Evolutionary conservation across 2,329 filamentous ascomycete species (phyloP).

Genomic region (Ceratocystis lukuohia): DNA sequence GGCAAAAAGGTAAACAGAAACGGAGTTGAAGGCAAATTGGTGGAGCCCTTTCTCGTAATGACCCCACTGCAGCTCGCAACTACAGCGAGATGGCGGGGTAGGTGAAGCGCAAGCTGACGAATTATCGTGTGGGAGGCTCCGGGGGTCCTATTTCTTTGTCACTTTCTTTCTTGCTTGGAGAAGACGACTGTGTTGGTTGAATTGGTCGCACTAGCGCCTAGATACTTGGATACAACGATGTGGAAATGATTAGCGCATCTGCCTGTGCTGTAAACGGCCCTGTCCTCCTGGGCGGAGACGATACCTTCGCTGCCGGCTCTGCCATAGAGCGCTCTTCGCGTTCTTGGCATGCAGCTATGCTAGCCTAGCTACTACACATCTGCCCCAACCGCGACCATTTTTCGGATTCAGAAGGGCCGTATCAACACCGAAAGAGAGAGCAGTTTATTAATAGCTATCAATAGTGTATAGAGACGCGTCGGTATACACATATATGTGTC

Average conservation of each 20-base stretch:
- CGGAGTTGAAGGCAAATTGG: not conserved
- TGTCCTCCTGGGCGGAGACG: not conserved
- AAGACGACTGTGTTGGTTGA: no score
- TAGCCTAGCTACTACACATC: not conserved
- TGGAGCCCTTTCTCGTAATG: not conserved
- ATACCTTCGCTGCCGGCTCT: not conserved
- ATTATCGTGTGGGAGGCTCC: not conserved
- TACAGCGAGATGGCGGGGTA: not conserved
- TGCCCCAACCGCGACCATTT: not conserved
- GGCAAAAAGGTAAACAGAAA: not conserved
- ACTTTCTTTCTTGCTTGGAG: no score
- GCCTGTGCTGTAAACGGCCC: not conserved
- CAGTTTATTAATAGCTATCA: not conserved
- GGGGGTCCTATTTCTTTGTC: not conserved
- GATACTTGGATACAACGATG: not conserved
- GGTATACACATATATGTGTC: not conserved
- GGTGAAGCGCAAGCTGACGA: not conserved
- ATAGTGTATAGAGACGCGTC: not conserved
- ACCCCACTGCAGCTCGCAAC: not conserved
- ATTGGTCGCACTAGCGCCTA: not conserved
- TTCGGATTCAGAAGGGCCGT: not conserved
- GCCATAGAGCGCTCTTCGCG: not conserved
- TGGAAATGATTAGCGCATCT: not conserved
- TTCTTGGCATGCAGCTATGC: not conserved
- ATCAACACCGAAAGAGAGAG: not conserved